Evolutionary conservation across 345 rosid genomes (phyloP).

Genomic region (Lepidium africanum): DNA sequence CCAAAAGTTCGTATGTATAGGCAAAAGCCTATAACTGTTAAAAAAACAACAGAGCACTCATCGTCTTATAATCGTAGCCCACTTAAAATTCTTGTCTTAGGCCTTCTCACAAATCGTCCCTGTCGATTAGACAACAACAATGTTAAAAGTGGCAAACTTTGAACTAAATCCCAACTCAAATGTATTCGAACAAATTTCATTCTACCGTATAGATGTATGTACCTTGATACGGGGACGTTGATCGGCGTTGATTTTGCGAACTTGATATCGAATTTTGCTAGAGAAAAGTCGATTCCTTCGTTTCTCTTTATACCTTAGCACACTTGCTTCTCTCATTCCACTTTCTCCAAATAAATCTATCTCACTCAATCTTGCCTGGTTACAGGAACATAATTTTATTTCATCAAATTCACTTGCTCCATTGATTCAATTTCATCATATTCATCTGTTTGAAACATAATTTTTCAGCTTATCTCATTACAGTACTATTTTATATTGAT

Average conservation of each 20-base stretch:
- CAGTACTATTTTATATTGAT: too few species aligned
- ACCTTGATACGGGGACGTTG: slow-evolving; percentile 83
- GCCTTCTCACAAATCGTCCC: slow-evolving; percentile 26
- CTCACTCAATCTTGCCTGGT: slow-evolving; percentile 62
- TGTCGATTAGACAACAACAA: not conserved
- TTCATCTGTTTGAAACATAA: too few species aligned
- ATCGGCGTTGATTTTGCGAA: slow-evolving; percentile 79
- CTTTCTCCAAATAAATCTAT: slow-evolving; percentile 60
- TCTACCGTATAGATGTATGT: not conserved
- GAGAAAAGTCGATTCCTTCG: slow-evolving; percentile 73
- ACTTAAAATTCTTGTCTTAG: slow-evolving; percentile 2
- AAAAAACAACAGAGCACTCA: too few species aligned
- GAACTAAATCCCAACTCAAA: not conserved
- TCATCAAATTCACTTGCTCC: not conserved
- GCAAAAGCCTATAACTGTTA: not conserved
- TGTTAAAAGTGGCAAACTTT: not conserved
- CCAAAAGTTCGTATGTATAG: not conserved
- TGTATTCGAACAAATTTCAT: not conserved
- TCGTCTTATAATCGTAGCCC: not conserved
- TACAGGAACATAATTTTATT: not conserved
- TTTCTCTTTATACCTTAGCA: slow-evolving; percentile 75
- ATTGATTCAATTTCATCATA: not conserved
- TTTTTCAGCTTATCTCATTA: too few species aligned
- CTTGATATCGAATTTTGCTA: slow-evolving; percentile 72
- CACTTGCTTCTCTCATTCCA: slow-evolving; percentile 69